These are phyloP conservation scores for Bremia lactucae DNA, from an alignment of 352 stramenopile species.

Conservation along the genomic window DNA sequence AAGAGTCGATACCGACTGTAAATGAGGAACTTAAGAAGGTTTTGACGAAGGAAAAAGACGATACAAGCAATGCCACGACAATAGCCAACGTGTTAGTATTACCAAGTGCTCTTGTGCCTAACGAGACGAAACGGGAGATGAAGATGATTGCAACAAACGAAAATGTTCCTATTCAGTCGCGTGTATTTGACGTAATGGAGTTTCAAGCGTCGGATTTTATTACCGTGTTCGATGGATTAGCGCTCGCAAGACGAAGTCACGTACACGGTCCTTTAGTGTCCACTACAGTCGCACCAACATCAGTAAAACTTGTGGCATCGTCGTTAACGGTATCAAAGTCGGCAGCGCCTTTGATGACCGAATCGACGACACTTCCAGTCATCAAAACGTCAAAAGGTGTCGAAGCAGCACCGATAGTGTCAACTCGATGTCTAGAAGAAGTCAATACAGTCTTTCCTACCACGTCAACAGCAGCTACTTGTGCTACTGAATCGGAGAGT, in stretches of 20 bases:
- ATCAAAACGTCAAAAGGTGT: too few species aligned
- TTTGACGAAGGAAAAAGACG: not conserved
- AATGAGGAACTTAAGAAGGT: not conserved
- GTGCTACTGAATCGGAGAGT: not conserved
- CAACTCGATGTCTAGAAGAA: too few species aligned
- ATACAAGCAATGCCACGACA: not conserved
- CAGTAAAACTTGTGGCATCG: not conserved
- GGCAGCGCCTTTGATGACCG: too few species aligned
- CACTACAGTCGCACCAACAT: constrained; percentile 4
- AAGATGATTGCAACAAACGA: not conserved
- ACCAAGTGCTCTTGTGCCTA: not conserved
- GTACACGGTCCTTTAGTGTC: constrained; percentile 2
- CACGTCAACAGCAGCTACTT: not conserved
- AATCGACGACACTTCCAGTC: too few species aligned
- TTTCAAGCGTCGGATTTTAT: constrained; percentile 36
- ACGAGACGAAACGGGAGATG: not conserved
- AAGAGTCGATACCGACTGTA: constrained; percentile 3
- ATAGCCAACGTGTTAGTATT: not conserved
- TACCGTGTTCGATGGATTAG: constrained; percentile 26
- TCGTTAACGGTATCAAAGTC: not conserved
- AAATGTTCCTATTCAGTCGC: constrained; percentile 30
- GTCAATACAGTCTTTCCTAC: too few species aligned
- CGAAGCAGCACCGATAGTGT: too few species aligned
- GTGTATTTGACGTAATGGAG: constrained; percentile 28
- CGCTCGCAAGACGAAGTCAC: constrained; percentile 30